phyloP scores from a whole-genome alignment of 257 asterid species.

The Paulownia fortunei region DNA sequence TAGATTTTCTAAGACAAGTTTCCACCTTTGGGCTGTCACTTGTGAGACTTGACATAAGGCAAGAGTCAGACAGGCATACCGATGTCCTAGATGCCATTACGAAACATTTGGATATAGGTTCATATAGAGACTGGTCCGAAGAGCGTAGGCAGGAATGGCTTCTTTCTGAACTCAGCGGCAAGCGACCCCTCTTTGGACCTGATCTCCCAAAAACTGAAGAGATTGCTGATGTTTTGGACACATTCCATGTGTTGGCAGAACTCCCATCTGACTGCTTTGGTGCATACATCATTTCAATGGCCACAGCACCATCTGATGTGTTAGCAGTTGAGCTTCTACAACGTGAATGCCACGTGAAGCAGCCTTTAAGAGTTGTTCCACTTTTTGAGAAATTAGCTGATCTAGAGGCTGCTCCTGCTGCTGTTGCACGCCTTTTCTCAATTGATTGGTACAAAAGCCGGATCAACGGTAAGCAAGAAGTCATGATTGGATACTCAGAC shows the following conservation, averaged over 20 bases:
- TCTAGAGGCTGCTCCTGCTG: slow-evolving; percentile 67
- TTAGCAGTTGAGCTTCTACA: slow-evolving; percentile 72
- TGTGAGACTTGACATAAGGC: slow-evolving; percentile 65
- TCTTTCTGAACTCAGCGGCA: slow-evolving; percentile 62
- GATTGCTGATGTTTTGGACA: slow-evolving; percentile 60
- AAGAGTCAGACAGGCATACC: slow-evolving; percentile 70
- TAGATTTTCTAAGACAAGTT: slow-evolving; percentile 67
- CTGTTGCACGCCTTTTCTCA: slow-evolving; percentile 65
- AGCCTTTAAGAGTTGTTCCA: slow-evolving; percentile 64
- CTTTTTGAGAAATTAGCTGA: slow-evolving; percentile 69
- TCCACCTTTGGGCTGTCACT: slow-evolving; percentile 72
- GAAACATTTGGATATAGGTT: slow-evolving; percentile 56
- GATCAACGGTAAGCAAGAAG: slow-evolving; percentile 70
- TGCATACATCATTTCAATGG: slow-evolving; percentile 80
- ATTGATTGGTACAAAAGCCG: slow-evolving; percentile 65
- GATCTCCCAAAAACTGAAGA: slow-evolving; percentile 76
- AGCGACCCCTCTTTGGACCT: slow-evolving; percentile 68
- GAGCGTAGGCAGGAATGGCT: slow-evolving; percentile 64
- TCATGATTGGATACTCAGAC: slow-evolving; percentile 80
- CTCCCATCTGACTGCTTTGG: slow-evolving; percentile 74
- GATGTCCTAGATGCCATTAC: slow-evolving; percentile 69
- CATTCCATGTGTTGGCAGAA: slow-evolving; percentile 60
- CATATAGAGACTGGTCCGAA: slow-evolving; percentile 65
- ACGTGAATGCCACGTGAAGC: slow-evolving; percentile 65
- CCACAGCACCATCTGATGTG: slow-evolving; percentile 68